Conservation (phyloP, 2,329 filamentous ascomycete species). For the Penicillium corylophilum region DNA sequence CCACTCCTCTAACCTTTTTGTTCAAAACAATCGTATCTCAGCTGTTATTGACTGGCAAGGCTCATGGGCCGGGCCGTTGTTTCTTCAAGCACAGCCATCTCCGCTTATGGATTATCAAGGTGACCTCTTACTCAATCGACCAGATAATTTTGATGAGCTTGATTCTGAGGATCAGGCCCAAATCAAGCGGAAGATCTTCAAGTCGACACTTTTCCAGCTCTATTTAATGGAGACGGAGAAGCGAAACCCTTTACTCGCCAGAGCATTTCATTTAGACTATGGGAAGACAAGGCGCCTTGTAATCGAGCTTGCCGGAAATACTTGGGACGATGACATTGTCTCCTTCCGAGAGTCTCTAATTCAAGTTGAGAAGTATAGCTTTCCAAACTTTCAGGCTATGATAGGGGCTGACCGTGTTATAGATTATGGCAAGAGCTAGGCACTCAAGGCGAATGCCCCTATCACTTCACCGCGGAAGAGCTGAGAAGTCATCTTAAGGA, state of each 20-base stretch:
- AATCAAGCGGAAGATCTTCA: slow-evolving; percentile 19
- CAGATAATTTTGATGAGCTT: slow-evolving; percentile 24
- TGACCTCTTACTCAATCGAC: slow-evolving; percentile 24
- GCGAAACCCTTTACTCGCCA: slow-evolving; percentile 16
- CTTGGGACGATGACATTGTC: slow-evolving; percentile 27
- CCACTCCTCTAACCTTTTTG: slow-evolving; percentile 41
- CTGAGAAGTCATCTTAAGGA: slow-evolving; percentile 17
- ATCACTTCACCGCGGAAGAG: slow-evolving; percentile 25
- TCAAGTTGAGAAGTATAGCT: slow-evolving; percentile 23
- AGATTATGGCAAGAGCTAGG: slow-evolving; percentile 23
- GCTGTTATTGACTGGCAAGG: slow-evolving; percentile 47
- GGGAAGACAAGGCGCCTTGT: slow-evolving; percentile 23
- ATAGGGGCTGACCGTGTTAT: neutral
- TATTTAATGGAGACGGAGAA: slow-evolving; percentile 21
- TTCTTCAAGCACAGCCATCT: slow-evolving; percentile 24
- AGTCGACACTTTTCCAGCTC: slow-evolving; percentile 24
- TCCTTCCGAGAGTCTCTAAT: slow-evolving; percentile 26
- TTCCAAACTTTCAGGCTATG: neutral
- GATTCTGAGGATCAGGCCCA: slow-evolving; percentile 10
- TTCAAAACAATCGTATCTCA: slow-evolving; percentile 35
- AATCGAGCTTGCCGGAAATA: slow-evolving; percentile 22
- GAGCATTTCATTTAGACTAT: slow-evolving; percentile 22
- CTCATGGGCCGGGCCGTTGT: slow-evolving; percentile 29
- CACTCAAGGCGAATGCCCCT: slow-evolving; percentile 19
- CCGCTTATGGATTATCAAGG: slow-evolving; percentile 27